Base-by-base conservation (phyloP, 805 yeast species). In the Wickerhamiella galacta region DNA sequence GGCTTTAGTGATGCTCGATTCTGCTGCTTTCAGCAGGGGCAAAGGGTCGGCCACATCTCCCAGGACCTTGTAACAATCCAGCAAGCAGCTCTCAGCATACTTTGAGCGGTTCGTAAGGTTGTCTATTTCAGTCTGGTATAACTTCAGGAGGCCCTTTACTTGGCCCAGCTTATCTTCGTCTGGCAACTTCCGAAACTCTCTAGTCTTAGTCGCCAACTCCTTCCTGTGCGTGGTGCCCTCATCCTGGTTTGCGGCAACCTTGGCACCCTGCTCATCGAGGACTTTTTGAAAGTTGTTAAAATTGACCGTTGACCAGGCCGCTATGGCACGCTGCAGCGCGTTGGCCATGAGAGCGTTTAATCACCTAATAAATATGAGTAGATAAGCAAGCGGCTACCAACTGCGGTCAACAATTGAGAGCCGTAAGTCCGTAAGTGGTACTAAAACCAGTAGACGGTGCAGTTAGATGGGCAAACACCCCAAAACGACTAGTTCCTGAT, bases 41-140 rank as follows among this genome's bases (percentile, higher is more conserved):
- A 66, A 70, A 1, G 96, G 96, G 56, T 87, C 95, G 0, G 95
- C 95, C 0, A 92, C 85, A 51, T 85, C 94, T 4, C 83, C 80
- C 4, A 87, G 57, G 11, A 71, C 61, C 35, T 80, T 61, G 57
- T 87, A 87, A 16, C 80, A 61, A 14, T 73, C 71, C 50, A 83
- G 69, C 47, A 90, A 76, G 20, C 72, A 64, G 24, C 65, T 60
- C 47, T 90, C 96, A 1, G 79, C 70, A 28, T 54, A 60, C 48
- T 85, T 81, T 34, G 80, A 72, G 40, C 90, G 70, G 42, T 70
- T 70, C 2, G 95, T 80, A 41, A 87, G 60, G 26, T 63, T 59
- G 51, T 87, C 98, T 46, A 87, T 79, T 49, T 83, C 95, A 36
- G 73, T 69, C 54, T 87, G 98, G 49, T 90, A 87, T 28, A 71